Evolutionary conservation across 331 rosid genomes (phyloP), one percentile per base, ranked within the genome.

Genomic region (Acacia pycnantha): DNA sequence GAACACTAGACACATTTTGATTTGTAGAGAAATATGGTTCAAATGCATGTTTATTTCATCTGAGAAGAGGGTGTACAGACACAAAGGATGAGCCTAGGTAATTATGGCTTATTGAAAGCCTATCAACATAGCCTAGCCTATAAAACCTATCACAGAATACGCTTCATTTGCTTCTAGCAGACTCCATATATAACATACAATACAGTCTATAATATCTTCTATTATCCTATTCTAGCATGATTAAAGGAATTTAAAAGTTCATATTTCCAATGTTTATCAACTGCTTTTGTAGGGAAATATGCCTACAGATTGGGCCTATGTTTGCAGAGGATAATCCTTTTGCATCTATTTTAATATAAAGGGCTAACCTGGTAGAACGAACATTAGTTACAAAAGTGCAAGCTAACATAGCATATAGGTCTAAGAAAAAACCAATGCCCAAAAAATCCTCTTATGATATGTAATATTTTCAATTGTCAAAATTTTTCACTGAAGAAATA

Each of bases 251-350:
- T 31, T 27, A 78, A 40, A n/a, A 62, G 50, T 61, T 70, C 53
- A 62, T 64, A 73, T 61, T 43, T 70, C 71, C 24, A 70, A 82
- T 40, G 70, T 41, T 75, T 76, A 71, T 35, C 78, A 64, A 72
- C 47, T 51, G 19, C 7, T 73, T 75, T 35, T 40, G 27, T 31
- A 51, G 18, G 26, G 53, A 76, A 70, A 75, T 12, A 53, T 71
- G 70, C 35, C 79, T 41, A 70, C 22, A 14, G 58, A 41, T 46
- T 79, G 65, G 68, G 40, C 77, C 54, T 56, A 76, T 44, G 51
- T 64, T 62, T 61, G 64, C 71, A 26, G 37, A 54, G 41, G 58
- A 61, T 41, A 76, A 1, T 59, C 37, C 73, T 59, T 61, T 33
- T 12, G 53, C 22, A 46, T 51, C 33, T 48, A 14, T n/a, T 56